Evolutionary conservation across 768 basidiomycete genomes (phyloP).

Genomic region (Auricularia sp.): DNA sequence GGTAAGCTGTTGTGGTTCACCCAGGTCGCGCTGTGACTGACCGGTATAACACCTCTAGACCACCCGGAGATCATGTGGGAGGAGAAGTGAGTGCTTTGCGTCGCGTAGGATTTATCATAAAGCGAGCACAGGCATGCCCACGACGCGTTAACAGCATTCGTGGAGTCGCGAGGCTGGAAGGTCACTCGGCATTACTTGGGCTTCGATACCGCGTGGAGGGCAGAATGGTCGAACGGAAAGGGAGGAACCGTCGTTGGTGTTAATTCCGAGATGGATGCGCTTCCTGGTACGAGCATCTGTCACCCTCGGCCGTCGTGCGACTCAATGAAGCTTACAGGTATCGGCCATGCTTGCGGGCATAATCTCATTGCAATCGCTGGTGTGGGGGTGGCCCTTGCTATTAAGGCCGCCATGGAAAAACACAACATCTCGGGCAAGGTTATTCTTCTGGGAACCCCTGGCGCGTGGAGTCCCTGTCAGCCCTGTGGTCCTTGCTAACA

Average conservation of each 20-base stretch:
- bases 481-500: slow-evolving; percentile 33
- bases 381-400: slow-evolving; percentile 19
- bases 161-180: slow-evolving; percentile 16
- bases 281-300: slow-evolving; percentile 7
- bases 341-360: slow-evolving; percentile 15
- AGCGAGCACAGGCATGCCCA: slow-evolving; percentile 15
- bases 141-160: slow-evolving; percentile 17
- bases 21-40: too few species aligned
- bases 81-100: slow-evolving; percentile 3
- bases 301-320: too few species aligned
- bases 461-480: slow-evolving; percentile 11
- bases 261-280: slow-evolving; percentile 23
- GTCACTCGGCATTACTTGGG: slow-evolving; percentile 17
- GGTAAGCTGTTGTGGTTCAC: slow-evolving; percentile 5
- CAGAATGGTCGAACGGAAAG: slow-evolving; percentile 13
- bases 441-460: slow-evolving; percentile 21
- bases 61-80: slow-evolving; percentile 8
- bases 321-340: slow-evolving; percentile 1
- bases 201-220: slow-evolving; percentile 20
- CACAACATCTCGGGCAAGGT: slow-evolving; percentile 16
- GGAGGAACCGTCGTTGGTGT: slow-evolving; percentile 16
- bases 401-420: slow-evolving; percentile 15
- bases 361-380: slow-evolving; percentile 19
- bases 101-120: not conserved
- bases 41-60: not conserved